Evolutionary conservation across 1,139 yeast genomes (phyloP).

Genomic region (Blastobotrys buckinghamii): DNA sequence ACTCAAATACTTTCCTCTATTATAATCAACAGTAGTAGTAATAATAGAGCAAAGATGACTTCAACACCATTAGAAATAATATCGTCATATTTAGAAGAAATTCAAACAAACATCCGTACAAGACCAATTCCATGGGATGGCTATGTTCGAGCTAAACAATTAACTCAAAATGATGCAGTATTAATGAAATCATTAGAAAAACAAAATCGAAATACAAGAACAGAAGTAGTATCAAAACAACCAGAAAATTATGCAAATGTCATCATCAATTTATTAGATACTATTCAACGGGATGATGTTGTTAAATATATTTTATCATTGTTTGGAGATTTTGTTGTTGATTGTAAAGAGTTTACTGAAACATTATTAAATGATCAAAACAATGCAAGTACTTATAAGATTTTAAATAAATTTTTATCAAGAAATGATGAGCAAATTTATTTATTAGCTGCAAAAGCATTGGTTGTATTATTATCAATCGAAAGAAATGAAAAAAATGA

Average conservation of each 20-base stretch:
- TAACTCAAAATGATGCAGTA: conserved; percentile 61
- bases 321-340: conserved; percentile 54
- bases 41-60: background rate
- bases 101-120: conserved; percentile 67
- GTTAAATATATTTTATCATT: conserved; percentile 67
- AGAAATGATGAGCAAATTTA: conserved; percentile 36
- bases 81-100: conserved; percentile 57
- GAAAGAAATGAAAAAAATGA: conserved; percentile 26
- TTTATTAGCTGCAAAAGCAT: conserved; percentile 32
- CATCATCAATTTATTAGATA: conserved; percentile 50
- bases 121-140: conserved; percentile 94
- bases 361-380: conserved; percentile 38
- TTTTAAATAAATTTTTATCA: conserved; percentile 47
- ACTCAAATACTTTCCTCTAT: too few relatives aligned
- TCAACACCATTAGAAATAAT: background rate
- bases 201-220: conserved; percentile 31
- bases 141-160: conserved; percentile 65
- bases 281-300: conserved; percentile 58
- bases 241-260: conserved; percentile 52
- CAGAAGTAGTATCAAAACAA: conserved; percentile 33
- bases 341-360: conserved; percentile 43
- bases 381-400: conserved; percentile 51
- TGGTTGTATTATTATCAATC: conserved; percentile 30
- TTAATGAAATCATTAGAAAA: conserved; percentile 62
- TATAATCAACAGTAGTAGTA: background rate